Evolutionary conservation across 1,139 yeast genomes (phyloP).

Genomic region (Geotrichum klebahnii): DNA sequence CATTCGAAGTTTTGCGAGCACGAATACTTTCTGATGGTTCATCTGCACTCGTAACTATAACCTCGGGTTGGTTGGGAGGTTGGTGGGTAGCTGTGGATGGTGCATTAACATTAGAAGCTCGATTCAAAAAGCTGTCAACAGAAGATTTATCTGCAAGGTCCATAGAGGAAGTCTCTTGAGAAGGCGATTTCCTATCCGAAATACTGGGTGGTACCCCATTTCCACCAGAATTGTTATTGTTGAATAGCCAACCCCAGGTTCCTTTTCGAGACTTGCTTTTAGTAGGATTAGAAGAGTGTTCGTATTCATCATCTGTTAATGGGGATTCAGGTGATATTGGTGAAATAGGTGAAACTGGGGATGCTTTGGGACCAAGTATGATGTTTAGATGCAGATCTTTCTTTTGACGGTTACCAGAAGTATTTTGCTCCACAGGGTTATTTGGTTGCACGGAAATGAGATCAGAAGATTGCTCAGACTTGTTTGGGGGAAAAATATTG

Average conservation of each 20-base stretch:
- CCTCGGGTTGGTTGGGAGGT: neutral
- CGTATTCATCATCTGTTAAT: conserved; percentile 17
- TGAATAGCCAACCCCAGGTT: conserved; percentile 32
- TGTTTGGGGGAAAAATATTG: too few relatives aligned
- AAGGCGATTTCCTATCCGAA: neutral
- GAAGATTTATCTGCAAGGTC: conserved; percentile 4
- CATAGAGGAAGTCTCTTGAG: neutral
- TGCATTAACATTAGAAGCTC: neutral
- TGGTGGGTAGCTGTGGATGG: neutral
- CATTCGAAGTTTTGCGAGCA: conserved; percentile 6
- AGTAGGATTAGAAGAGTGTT: conserved; percentile 8
- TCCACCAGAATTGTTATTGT: conserved; percentile 4
- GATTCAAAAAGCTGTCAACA: conserved; percentile 10
- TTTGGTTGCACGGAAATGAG: too few relatives aligned
- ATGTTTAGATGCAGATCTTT: neutral
- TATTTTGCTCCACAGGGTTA: too few relatives aligned
- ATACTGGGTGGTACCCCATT: neutral
- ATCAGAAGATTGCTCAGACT: too few relatives aligned
- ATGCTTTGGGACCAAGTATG: neutral
- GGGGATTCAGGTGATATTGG: conserved; percentile 9
- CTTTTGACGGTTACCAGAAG: too few relatives aligned
- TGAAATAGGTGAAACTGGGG: conserved; percentile 1
- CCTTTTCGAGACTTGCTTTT: conserved; percentile 24
- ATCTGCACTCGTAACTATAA: neutral
- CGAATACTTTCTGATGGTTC: neutral